Conservation (phyloP, 345 rosid genomes). For the Populus tremula region DNA sequence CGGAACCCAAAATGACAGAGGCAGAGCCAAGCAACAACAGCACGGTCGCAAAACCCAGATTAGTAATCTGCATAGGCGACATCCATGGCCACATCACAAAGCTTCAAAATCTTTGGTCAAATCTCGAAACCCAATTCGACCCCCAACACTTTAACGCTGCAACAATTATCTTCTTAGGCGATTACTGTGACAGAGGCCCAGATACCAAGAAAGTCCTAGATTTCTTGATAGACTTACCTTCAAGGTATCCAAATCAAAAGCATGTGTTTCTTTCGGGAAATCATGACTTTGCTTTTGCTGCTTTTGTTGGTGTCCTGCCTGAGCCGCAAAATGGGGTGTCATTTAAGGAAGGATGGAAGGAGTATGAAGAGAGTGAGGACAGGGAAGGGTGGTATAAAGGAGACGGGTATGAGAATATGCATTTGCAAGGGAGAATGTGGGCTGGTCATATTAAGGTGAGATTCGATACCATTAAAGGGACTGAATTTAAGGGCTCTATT, state of each 20-base stretch:
- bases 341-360: constrained; percentile 60
- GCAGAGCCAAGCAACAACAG: not conserved
- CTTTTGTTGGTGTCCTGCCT: constrained; percentile 54
- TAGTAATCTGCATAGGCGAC: constrained; percentile 72
- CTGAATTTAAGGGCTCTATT: constrained; percentile 55
- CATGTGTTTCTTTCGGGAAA: constrained; percentile 69
- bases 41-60: constrained; percentile 31
- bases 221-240: constrained; percentile 51
- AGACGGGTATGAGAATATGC: constrained; percentile 61
- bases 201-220: constrained; percentile 59
- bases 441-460: constrained; percentile 49
- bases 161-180: constrained; percentile 76
- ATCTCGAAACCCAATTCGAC: constrained; percentile 47
- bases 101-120: constrained; percentile 69
- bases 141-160: constrained; percentile 53
- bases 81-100: constrained; percentile 66
- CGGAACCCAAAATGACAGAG: not conserved
- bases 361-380: constrained; percentile 51
- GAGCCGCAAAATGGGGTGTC: constrained; percentile 45
- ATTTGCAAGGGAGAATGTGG: constrained; percentile 77
- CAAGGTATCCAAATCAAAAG: constrained; percentile 49
- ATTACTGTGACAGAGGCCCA: constrained; percentile 89
- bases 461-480: constrained; percentile 46
- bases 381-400: constrained; percentile 78
- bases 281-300: constrained; percentile 77